phyloP scores from a whole-genome alignment of 768 basidiomycete genomes.

The Pleurotus djamor region DNA sequence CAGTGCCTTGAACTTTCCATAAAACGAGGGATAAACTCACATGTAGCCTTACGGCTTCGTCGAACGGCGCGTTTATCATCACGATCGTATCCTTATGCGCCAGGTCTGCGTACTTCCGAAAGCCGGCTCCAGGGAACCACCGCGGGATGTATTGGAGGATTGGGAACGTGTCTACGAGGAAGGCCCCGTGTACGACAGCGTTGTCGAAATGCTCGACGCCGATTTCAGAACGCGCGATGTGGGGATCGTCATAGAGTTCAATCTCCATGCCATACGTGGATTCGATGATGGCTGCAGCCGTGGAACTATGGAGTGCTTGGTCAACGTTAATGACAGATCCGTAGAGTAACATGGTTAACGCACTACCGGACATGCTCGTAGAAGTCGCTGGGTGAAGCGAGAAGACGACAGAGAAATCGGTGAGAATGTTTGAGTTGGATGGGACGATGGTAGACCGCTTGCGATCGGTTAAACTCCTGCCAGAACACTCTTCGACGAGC shows the following conservation, averaged over 20 bases:
- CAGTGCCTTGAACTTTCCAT: too few species aligned
- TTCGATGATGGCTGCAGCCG: slow-evolving; percentile 28
- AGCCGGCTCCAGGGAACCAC: slow-evolving; percentile 39
- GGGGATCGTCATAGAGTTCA: slow-evolving; percentile 26
- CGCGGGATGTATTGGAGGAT: slow-evolving; percentile 29
- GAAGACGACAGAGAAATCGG: slow-evolving; percentile 25
- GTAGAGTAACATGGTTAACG: slow-evolving; percentile 9
- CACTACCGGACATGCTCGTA: slow-evolving; percentile 32
- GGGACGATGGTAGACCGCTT: slow-evolving; percentile 25
- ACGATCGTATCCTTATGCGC: slow-evolving; percentile 4
- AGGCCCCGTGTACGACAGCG: slow-evolving; percentile 29
- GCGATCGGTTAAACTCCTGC: slow-evolving; percentile 34
- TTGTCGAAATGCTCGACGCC: slow-evolving; percentile 24
- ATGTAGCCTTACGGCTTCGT: not conserved
- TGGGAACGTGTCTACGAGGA: slow-evolving; percentile 26
- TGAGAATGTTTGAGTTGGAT: slow-evolving; percentile 25
- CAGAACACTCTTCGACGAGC: slow-evolving; percentile 36
- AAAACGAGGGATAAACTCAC: not conserved
- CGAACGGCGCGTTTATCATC: not conserved
- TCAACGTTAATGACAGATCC: slow-evolving; percentile 7
- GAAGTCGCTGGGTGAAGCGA: slow-evolving; percentile 34
- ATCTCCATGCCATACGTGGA: slow-evolving; percentile 35
- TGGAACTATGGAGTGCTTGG: slow-evolving; percentile 14
- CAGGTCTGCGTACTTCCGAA: slow-evolving; percentile 21
- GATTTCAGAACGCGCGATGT: slow-evolving; percentile 27